phyloP scores from a whole-genome alignment of 2,329 filamentous ascomycete genomes.

The Colletotrichum noveboracense region DNA sequence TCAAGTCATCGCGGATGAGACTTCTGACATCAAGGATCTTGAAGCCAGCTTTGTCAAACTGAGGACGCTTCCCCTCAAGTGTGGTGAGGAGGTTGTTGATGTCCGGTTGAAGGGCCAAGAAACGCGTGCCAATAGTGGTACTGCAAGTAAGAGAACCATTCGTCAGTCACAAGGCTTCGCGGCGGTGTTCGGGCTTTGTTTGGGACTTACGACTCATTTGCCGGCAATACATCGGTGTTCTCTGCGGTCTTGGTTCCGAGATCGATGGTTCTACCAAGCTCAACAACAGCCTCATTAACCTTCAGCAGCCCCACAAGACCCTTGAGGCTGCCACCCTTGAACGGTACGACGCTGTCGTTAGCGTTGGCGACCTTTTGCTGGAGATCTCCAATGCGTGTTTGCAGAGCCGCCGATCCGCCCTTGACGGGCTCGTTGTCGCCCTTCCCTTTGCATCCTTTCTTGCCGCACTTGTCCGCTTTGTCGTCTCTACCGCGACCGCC shows the following conservation, averaged over 20 bases:
- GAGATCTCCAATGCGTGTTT: background rate
- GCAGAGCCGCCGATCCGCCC: background rate
- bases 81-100: background rate
- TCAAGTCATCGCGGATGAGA: conserved; percentile 5
- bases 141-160: background rate
- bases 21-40: conserved; percentile 12
- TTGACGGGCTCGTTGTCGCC: background rate
- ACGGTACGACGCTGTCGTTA: conserved; percentile 3
- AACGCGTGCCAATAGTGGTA: background rate
- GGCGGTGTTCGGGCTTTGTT: background rate
- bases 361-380: background rate
- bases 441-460: background rate
- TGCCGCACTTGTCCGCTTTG: background rate
- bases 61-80: background rate
- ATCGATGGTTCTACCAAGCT: background rate
- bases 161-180: background rate
- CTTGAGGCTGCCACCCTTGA: background rate
- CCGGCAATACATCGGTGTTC: background rate
- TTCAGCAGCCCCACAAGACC: conserved; percentile 10
- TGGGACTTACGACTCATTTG: conserved; percentile 1
- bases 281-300: conserved; percentile 8
- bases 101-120: background rate
- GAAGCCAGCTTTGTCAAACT: conserved; percentile 19
- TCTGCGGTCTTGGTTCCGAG: background rate
- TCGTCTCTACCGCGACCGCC: background rate